Evolutionary conservation across 768 basidiomycete species (phyloP), one percentile per base, ranked within the genome.

Genomic region (Mycena haematopus): DNA sequence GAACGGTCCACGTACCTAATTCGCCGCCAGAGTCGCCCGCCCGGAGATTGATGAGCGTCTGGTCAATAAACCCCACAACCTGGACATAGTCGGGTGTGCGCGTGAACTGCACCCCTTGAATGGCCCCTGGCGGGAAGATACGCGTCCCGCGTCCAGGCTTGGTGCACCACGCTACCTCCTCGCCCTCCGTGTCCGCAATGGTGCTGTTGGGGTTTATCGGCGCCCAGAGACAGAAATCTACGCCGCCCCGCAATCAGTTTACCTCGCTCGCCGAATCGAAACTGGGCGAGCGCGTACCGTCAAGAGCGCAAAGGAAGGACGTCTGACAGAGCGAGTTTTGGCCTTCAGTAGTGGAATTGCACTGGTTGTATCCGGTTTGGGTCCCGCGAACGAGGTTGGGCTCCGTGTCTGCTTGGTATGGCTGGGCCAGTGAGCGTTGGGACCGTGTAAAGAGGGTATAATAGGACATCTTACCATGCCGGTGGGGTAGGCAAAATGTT

Each of bases 161-260:
- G n/a, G 86, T 85, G 76, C 91, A 95, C 82, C 85, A 95, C 1
- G 91, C 86, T 11, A 94, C 88, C 69, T 85, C 86, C 71, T 85
- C 78, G 44, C 82, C 86, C 71, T 95, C 93, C 2, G 82, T 83
- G 62, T 89, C 80, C 35, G 82, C 88, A 46, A 94, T 86, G 19
- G 76, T 73, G 15, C 81, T 78, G 71, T 84, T 78, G 4, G 82
- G 77, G n/a, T 75, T 74, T 1, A 79, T 67, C 0, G 88, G 83
- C 31, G 79, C 86, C 86, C 87, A 91, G 0, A 91, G 68, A 65
- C 90, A 91, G 73, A 88, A 91, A 69, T 91, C 90, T 91, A 49
- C 4, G 65, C 6, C n/a, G 27, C 53, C 36, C 11, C 27, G 22
- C 21, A 40, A 58, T 69, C 60, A 63, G 60, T 1, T 24, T 52